Conservation (phyloP, 2,329 filamentous ascomycete species). For the Colletotrichum cereale region DNA sequence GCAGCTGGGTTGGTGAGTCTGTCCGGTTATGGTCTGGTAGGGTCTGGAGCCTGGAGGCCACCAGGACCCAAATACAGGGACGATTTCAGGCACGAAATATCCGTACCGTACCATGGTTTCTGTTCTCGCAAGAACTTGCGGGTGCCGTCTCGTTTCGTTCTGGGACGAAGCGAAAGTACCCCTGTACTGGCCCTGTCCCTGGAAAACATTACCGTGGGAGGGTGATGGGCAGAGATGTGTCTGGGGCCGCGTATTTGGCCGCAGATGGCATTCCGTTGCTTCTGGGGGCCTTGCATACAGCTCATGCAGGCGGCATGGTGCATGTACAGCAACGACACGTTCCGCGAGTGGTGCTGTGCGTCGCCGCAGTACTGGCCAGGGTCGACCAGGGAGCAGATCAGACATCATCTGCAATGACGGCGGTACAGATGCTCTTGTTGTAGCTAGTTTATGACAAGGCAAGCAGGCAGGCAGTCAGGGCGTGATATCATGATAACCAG, state of each 20-base stretch:
- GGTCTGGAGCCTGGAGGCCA: conserved; percentile 5
- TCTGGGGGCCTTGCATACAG: conserved; percentile 39
- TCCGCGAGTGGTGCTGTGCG: conserved; percentile 38
- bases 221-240: conserved; percentile 18
- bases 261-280: conserved; percentile 36
- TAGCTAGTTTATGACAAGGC: neutral
- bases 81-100: neutral
- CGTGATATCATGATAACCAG: conserved; percentile 29
- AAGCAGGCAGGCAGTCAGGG: neutral
- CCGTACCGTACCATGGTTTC: too few species aligned
- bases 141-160: conserved; percentile 27
- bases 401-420: conserved; percentile 31
- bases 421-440: neutral
- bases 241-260: conserved; percentile 38
- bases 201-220: conserved; percentile 3
- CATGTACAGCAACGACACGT: conserved; percentile 36
- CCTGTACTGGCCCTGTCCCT: conserved; percentile 33
- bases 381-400: conserved; percentile 24
- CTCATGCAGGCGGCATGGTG: conserved; percentile 37
- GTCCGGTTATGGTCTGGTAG: too few species aligned
- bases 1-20: conserved; percentile 28
- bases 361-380: conserved; percentile 6
- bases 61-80: neutral
- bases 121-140: too few species aligned
- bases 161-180: conserved; percentile 19